A percentile compares a stretch with the other conserved stretches of the same genome.
Conservation (phyloP, 2,329 filamentous ascomycete species). For the Chaetomiaceae sp. region DNA sequence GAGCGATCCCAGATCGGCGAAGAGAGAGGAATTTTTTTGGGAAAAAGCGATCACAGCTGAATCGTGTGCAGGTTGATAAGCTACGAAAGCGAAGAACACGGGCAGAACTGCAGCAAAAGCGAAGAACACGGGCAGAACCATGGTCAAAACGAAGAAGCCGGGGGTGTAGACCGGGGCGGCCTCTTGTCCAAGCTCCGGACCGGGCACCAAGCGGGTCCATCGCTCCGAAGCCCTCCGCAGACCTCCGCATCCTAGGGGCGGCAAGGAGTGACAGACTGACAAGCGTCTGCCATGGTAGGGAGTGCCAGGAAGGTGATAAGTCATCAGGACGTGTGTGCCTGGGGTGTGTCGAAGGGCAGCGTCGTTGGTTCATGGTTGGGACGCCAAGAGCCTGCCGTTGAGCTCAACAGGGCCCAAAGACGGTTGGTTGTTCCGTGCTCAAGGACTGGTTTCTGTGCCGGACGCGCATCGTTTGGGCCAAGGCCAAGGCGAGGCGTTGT, state of each 20-base stretch:
- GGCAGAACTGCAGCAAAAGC: neutral
- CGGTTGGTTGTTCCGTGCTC: no score
- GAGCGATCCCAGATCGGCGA: neutral
- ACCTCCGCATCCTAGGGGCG: neutral
- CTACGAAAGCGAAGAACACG: neutral
- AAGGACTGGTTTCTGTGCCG: no score
- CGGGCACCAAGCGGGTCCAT: constrained; percentile 2
- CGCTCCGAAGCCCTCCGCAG: neutral
- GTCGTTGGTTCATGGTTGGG: no score
- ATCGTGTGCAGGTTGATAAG: neutral
- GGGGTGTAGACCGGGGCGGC: neutral
- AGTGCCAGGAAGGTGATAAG: no score
- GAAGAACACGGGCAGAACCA: constrained; percentile 1
- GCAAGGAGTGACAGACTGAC: neutral
- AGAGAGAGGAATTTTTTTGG: neutral
- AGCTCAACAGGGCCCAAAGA: no score
- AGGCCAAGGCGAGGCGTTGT: no score
- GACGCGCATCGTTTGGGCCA: no score
- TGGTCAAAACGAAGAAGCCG: no score
- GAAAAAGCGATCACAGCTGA: neutral
- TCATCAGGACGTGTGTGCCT: no score
- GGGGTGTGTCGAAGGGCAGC: no score
- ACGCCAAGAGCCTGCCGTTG: no score
- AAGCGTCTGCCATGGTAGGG: no score
- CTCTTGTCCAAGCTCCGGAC: neutral